phyloP scores from a whole-genome alignment of 768 basidiomycete genomes.

The Tulasnella sp. region DNA sequence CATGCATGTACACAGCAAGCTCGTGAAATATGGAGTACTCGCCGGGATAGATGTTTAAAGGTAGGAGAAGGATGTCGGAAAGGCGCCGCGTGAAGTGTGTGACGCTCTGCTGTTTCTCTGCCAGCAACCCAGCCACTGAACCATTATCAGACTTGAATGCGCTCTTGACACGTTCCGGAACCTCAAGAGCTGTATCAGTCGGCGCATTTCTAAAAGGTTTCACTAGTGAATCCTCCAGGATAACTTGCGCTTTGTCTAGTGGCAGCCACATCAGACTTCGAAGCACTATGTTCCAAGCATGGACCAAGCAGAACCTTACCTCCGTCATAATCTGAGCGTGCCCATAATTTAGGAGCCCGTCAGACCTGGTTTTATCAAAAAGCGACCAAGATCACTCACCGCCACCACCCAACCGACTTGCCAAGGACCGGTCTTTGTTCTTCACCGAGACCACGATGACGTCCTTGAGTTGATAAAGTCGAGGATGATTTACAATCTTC shows the following conservation, averaged over 20 bases:
- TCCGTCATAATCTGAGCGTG: not conserved
- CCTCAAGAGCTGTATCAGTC: not conserved
- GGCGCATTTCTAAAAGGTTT: not conserved
- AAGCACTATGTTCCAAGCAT: not conserved
- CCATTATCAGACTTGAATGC: not conserved
- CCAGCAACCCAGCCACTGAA: not conserved
- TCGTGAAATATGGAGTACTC: slow-evolving; percentile 7
- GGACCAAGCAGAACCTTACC: not conserved
- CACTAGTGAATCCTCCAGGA: not conserved
- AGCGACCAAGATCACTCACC: not conserved
- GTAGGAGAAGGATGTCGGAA: not conserved
- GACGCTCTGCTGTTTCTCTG: not conserved
- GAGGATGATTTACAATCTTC: not conserved
- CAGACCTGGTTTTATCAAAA: not conserved
- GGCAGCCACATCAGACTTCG: not conserved
- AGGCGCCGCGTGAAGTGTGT: not conserved
- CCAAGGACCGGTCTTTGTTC: not conserved
- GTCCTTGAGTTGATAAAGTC: not conserved
- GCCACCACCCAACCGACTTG: not conserved
- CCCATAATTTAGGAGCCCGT: not conserved
- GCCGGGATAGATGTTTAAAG: not conserved
- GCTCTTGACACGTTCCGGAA: not conserved
- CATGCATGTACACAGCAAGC: not conserved
- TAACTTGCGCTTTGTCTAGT: not conserved
- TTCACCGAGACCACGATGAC: not conserved